These are phyloP conservation scores for Carnegiea gigantea DNA, from an alignment of 179 eudicot genomes.

Conservation along the genomic window DNA sequence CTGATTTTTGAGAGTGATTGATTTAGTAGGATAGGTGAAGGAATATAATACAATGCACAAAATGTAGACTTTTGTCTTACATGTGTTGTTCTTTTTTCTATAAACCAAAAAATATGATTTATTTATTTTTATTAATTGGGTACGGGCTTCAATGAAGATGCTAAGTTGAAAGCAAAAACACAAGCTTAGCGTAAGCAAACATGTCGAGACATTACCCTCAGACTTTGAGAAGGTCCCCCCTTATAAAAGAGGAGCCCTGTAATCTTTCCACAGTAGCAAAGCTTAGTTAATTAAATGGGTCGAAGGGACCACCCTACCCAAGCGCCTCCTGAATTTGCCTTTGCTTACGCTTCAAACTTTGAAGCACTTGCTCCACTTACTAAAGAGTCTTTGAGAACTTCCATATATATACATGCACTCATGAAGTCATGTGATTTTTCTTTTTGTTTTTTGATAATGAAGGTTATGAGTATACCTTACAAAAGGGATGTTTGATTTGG, in stretches of 20 bases:
- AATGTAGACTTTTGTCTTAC: too few species aligned
- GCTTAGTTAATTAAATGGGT: too few species aligned
- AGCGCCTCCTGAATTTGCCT: background rate
- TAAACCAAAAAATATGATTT: too few species aligned
- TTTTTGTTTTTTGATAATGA: too few species aligned
- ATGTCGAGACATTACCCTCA: constrained; percentile 1
- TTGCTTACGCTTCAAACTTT: background rate
- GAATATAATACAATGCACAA: too few species aligned
- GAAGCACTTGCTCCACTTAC: background rate
- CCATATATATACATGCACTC: background rate
- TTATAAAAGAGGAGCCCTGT: background rate
- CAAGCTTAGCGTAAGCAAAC: background rate
- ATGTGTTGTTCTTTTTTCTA: too few species aligned
- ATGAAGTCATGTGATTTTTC: background rate
- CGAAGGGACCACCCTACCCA: background rate
- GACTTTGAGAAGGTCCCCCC: background rate
- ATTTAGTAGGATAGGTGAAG: too few species aligned
- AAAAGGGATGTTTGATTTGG: too few species aligned
- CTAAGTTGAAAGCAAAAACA: background rate
- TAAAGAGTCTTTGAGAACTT: background rate
- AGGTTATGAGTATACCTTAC: too few species aligned
- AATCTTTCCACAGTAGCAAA: background rate
- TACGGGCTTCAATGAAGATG: background rate
- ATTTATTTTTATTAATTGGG: background rate
- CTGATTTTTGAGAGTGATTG: too few species aligned